Evolutionary conservation across 257 asterid species (phyloP).

Genomic region (Capsicum chinense): DNA sequence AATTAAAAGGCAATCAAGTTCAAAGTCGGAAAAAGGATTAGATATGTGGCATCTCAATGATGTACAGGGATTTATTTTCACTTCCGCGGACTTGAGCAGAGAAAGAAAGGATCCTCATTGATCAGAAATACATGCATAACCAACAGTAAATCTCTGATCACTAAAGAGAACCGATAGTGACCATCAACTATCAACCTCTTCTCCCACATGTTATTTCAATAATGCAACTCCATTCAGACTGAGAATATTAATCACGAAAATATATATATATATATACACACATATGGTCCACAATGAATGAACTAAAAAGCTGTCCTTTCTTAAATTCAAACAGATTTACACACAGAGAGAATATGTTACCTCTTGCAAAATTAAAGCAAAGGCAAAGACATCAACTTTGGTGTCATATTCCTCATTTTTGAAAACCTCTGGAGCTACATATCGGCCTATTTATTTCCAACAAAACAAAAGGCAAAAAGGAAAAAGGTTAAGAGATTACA

Average conservation of each 20-base stretch:
- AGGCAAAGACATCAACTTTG: slow-evolving; percentile 96
- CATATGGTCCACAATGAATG: neutral
- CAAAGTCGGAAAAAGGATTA: neutral
- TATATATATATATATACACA: neutral
- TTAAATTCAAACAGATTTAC: neutral
- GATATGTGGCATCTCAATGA: neutral
- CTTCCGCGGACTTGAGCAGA: neutral
- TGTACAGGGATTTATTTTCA: slow-evolving; percentile 1
- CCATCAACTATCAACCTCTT: neutral
- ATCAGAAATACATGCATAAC: neutral
- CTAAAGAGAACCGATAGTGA: neutral
- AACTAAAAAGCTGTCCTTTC: neutral
- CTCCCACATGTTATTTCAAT: neutral
- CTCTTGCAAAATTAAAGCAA: slow-evolving; percentile 93
- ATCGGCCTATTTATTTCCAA: slow-evolving; percentile 68
- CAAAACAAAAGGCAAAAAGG: slow-evolving; percentile 20
- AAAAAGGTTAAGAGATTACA: neutral
- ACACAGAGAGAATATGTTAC: slow-evolving; percentile 39
- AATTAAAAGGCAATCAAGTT: neutral
- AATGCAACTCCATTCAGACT: neutral
- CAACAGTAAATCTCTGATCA: neutral
- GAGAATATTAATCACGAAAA: neutral
- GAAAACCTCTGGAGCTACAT: slow-evolving; percentile 92
- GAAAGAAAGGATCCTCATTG: neutral
- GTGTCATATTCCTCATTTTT: slow-evolving; percentile 88